phyloP scores from a whole-genome alignment of 2,329 filamentous ascomycete genomes.

The Xylaria sp. region DNA sequence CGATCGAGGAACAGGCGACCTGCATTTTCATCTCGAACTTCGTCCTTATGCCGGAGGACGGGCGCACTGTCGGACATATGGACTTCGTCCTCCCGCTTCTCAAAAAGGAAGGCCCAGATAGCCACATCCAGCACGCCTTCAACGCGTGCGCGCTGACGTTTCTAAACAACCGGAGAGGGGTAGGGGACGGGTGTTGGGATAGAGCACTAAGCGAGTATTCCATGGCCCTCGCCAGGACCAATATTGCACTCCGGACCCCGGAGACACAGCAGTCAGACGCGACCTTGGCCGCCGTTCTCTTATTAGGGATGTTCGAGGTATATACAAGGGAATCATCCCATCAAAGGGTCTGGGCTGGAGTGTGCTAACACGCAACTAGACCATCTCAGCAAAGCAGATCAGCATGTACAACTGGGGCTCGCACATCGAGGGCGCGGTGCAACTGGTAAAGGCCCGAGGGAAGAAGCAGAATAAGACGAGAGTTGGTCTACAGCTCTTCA shows the following conservation, averaged over 20 bases:
- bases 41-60: slow-evolving; percentile 64
- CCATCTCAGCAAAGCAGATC: slow-evolving; percentile 65
- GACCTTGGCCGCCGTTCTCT: slow-evolving; percentile 68
- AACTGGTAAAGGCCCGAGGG: slow-evolving; percentile 68
- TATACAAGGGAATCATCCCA: background rate
- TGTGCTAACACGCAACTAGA: slow-evolving; percentile 44
- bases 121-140: slow-evolving; percentile 67
- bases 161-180: slow-evolving; percentile 62
- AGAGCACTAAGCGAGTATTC: slow-evolving; percentile 65
- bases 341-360: background rate
- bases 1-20: slow-evolving; percentile 65
- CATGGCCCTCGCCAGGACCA: slow-evolving; percentile 64
- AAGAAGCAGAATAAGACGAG: slow-evolving; percentile 65
- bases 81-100: slow-evolving; percentile 69
- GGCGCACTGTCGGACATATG: slow-evolving; percentile 65
- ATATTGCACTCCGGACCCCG: slow-evolving; percentile 64
- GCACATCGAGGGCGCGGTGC: slow-evolving; percentile 72
- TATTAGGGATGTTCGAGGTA: slow-evolving; percentile 70
- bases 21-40: slow-evolving; percentile 72
- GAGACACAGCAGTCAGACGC: slow-evolving; percentile 63
- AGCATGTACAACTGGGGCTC: slow-evolving; percentile 70
- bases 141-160: slow-evolving; percentile 69
- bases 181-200: slow-evolving; percentile 51
- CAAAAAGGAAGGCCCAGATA: slow-evolving; percentile 55
- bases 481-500: slow-evolving; percentile 66